Base-by-base conservation (phyloP, 2,329 filamentous ascomycete species). In the Ampelomyces quisqualis region DNA sequence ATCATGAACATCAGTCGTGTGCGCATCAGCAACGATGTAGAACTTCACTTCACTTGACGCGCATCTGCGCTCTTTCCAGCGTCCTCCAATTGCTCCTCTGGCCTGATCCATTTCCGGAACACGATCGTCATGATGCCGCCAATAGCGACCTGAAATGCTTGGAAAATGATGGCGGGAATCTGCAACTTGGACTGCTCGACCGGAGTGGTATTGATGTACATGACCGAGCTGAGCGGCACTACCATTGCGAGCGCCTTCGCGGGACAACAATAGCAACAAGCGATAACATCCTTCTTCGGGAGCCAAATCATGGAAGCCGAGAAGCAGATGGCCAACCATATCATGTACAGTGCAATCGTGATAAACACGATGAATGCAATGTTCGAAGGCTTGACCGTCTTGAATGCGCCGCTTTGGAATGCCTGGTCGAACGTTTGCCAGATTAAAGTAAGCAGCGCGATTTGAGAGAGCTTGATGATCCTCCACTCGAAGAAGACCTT, bases 201-300 rank as follows among this genome's bases (percentile, higher is more conserved):
- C 29, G 78, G 66, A 49, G 77, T 74, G 7, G 80, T 67, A 10
- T 77, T 72, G 10, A 72, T 70, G 72, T 82, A 88, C 79, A 88
- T 87, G 43, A 84, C 79, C 21, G 80, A 79, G 35, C 80, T 75
- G 19, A 88, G 62, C 0, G 85, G 85, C 6, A 88, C 84, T 0
- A 84, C 84, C 42, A 88, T 72, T 2, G 80, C 82, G 1, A 84
- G 83, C 2, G 84, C 86, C 66, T 89, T 89, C 10, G 84, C 84
- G 0, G 85, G 83, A 18, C 81, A 82, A 55, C 84, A 87, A 64
- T 88, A 88, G 53, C 84, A 87, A 10, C 86, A 79, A 0, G 85
- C 83, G 34, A 88, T 78, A 0, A 84, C 78, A 53, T 87, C 80
- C 43, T 78, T 76, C 24, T 76, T 77, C 0, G 76, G 68, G 60